Base-by-base conservation (phyloP, 2,329 filamentous ascomycete genomes). In the Fusarium sp. region DNA sequence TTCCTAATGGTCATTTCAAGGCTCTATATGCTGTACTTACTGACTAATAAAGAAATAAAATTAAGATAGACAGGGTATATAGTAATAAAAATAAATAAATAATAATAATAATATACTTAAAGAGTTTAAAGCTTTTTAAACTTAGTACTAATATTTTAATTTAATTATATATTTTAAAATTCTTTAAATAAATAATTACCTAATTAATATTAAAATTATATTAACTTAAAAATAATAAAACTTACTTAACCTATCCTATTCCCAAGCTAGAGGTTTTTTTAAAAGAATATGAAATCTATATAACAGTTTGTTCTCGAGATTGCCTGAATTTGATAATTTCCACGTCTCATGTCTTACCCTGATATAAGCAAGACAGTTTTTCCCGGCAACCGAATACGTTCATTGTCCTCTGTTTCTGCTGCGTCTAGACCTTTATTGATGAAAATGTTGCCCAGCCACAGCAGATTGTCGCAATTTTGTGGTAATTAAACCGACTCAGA, bases 371-470 rank as follows among this genome's bases (percentile, higher is more conserved):
- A 57, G 39, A 54, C 31, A 47, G 4, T 13, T 16, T 20, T 42
- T 45, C 56, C 61, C 16, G 11, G 56, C 65, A 68, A 68, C 56
- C 26, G 24, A 31, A 44, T 30, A 20, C 35, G 31, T 33, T 38
- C 36, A 42, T 38, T 35, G 13, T 48, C 14, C 8, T 41, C 7
- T 13, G 14, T 30, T 11, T 28, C 26, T 47, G 15, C 24, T 28
- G 42, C 18, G 16, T 35, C 65, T 64, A n/a, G 44, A 26, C 24
- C 42, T 13, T 45, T 24, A 12, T 36, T 28, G 24, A 42, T 18
- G 33, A n/a, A 36, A 57, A 26, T 65, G 50, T 69, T 69, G 31
- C 50, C 57, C 30, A 69, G 66, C 33, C 44, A 69, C 26, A 38
- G 26, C 39, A 36, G 15, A 31, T 41, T 51, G 35, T 35, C 31